phyloP scores from a whole-genome alignment of 2,329 filamentous ascomycete species.

The Scedosporium minutisporum region DNA sequence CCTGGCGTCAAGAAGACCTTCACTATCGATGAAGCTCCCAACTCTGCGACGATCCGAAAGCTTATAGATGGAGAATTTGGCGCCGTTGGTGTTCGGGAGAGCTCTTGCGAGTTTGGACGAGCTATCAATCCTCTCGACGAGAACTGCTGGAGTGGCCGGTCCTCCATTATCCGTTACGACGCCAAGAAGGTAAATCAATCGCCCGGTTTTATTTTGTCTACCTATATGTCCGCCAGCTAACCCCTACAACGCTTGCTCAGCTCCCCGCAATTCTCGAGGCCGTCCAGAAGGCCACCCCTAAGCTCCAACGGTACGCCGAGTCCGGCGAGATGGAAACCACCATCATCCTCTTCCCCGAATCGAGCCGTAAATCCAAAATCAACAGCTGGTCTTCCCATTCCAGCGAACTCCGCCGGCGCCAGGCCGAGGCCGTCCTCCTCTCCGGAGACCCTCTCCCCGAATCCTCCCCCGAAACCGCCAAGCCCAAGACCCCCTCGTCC shows the following conservation, averaged over 20 bases:
- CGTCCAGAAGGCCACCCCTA: conserved; percentile 33
- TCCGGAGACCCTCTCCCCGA: conserved; percentile 14
- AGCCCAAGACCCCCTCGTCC: conserved; percentile 15
- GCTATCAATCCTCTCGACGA: conserved; percentile 32
- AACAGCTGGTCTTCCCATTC: conserved; percentile 30
- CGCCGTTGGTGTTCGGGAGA: conserved; percentile 21
- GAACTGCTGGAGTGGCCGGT: conserved; percentile 34
- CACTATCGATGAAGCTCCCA: conserved; percentile 35
- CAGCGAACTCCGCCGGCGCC: conserved; percentile 37
- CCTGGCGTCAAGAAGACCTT: conserved; percentile 33
- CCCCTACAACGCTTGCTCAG: conserved; percentile 15
- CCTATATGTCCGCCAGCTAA: background rate
- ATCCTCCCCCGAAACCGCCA: conserved; percentile 21
- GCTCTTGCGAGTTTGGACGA: conserved; percentile 27
- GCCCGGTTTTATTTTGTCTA: background rate
- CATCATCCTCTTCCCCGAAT: conserved; percentile 43
- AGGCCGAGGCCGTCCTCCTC: conserved; percentile 39
- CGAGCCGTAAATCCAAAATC: conserved; percentile 25
- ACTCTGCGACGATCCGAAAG: conserved; percentile 29
- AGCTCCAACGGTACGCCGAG: conserved; percentile 34
- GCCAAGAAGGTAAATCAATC: conserved; percentile 27
- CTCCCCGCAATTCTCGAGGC: conserved; percentile 30
- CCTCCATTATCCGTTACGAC: conserved; percentile 34
- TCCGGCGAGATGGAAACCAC: conserved; percentile 45
- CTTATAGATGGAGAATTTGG: conserved; percentile 32